Base-by-base conservation (phyloP, 2,329 filamentous ascomycete species). In the Cyphellophora europaea region DNA sequence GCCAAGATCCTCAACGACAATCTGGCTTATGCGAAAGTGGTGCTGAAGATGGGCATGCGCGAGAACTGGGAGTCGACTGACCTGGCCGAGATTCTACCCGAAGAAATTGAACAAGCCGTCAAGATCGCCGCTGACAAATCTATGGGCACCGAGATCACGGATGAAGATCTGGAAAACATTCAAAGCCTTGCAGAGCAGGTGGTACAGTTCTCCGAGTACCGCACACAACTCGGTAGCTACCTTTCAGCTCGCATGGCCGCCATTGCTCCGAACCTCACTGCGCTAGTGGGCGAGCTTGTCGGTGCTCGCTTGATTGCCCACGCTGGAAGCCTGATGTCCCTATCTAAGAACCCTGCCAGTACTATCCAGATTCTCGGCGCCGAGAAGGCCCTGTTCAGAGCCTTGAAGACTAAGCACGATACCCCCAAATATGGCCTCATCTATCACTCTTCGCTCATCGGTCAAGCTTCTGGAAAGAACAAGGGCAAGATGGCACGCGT, bases 401-500 rank as follows among this genome's bases (percentile, higher is more conserved):
- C 91, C 13, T 72, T 98, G 45, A 98, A 98, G 77, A 98, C 91
- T 32, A 96, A 98, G 74, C 89, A 96, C 63, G 87, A 95, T 56
- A 98, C 91, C 25, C 91, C 91, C 56, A 98, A 96, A 66, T 98
- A 96, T 54, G 91, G 91, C 73, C 73, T 93, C 47, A 85, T 93
- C 58, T 93, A 91, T 66, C 83, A 93, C 63, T 82, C 84, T 32
- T 91, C 85, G 17, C 75, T 98, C 30, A 93, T 98, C 47, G 93
- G 91, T 29, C 91, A 98, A 67, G 91, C 91, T 18, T 93, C 85
- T 13, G 91, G 91, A 53, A 89, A 86, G 70, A 96, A 96, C 72
- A 98, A 98, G 79, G 91, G 91, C 53, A 98, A 98, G 72, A 94
- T 98, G 55, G 91, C 91, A 27, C 85, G 91, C 73, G 87, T 94